phyloP scores from a whole-genome alignment of 768 basidiomycete genomes.

The Auricularia sp. region DNA sequence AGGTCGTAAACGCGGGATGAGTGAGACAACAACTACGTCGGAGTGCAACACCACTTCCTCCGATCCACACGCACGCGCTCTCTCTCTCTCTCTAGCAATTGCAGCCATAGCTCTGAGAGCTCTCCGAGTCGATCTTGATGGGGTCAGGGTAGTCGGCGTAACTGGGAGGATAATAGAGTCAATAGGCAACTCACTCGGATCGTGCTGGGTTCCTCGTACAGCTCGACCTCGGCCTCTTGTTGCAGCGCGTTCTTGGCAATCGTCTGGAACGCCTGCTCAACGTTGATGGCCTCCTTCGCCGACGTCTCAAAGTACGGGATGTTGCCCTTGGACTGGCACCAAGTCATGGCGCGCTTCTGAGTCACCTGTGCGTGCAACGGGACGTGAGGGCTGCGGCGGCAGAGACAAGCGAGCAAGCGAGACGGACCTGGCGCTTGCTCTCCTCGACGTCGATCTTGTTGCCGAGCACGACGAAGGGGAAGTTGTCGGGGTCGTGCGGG shows the following conservation, averaged over 20 bases:
- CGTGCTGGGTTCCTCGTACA: constrained; percentile 41
- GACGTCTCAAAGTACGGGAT: constrained; percentile 99
- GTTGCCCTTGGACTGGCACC: constrained; percentile 99
- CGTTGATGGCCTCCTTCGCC: constrained; percentile 99
- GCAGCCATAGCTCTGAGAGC: constrained; percentile 84
- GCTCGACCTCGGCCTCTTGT: constrained; percentile 91
- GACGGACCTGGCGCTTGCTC: constrained; percentile 83
- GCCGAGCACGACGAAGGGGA: constrained; percentile 98
- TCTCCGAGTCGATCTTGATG: constrained; percentile 91
- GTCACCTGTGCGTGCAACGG: constrained; percentile 57
- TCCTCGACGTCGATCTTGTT: constrained; percentile 99
- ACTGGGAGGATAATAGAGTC: constrained; percentile 31
- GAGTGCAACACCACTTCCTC: background rate
- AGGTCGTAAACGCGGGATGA: background rate
- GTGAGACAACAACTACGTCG: background rate
- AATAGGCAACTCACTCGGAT: constrained; percentile 7
- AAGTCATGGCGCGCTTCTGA: constrained; percentile 99
- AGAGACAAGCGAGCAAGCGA: background rate
- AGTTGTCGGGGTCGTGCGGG: constrained; percentile 98
- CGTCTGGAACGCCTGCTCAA: constrained; percentile 98
- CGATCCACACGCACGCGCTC: background rate
- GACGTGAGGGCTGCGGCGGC: background rate
- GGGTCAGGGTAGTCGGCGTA: constrained; percentile 99
- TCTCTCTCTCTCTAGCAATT: constrained; percentile 45
- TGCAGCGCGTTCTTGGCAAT: constrained; percentile 99